phyloP scores from a whole-genome alignment of 2,329 filamentous ascomycete species.

The Paracoccidioides brasiliensis region DNA sequence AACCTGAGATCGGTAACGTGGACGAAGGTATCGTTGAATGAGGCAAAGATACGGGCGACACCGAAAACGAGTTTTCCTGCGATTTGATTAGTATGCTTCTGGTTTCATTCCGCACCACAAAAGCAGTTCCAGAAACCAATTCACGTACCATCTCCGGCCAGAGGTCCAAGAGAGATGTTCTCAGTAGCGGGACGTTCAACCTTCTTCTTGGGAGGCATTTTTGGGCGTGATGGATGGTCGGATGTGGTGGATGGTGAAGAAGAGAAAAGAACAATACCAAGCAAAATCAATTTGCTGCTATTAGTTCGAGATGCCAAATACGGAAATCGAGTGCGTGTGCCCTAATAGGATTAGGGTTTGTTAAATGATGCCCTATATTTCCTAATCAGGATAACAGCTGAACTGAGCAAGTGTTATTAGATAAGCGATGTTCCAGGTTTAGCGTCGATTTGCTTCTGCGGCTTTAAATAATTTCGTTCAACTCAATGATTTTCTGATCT shows the following conservation, averaged over 20 bases:
- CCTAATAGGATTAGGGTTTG: constrained; percentile 7
- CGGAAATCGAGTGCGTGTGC: constrained; percentile 4
- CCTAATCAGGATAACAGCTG: not conserved
- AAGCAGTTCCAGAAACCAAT: not conserved
- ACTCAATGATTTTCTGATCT: not conserved
- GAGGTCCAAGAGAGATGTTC: constrained; percentile 97
- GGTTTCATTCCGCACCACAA: not conserved
- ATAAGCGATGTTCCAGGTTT: not conserved
- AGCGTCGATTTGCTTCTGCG: not conserved
- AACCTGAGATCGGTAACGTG: constrained; percentile 98
- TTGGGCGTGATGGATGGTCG: constrained; percentile 37
- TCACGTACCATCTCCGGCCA: constrained; percentile 73
- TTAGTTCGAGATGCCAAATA: not conserved
- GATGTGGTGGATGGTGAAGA: constrained; percentile 31
- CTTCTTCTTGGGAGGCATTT: constrained; percentile 91
- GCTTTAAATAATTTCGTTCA: not conserved
- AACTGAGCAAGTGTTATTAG: not conserved
- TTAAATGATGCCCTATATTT: constrained; percentile 7
- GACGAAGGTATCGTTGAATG: constrained; percentile 88
- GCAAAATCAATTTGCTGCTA: constrained; percentile 10
- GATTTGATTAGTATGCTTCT: constrained; percentile 9
- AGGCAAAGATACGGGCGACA: constrained; percentile 95
- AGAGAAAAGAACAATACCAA: constrained; percentile 20
- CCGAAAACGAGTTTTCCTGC: constrained; percentile 93
- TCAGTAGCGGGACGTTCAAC: constrained; percentile 67